Evolutionary conservation across 805 yeast species (phyloP).

Genomic region (Zygotorulaspora sp.): DNA sequence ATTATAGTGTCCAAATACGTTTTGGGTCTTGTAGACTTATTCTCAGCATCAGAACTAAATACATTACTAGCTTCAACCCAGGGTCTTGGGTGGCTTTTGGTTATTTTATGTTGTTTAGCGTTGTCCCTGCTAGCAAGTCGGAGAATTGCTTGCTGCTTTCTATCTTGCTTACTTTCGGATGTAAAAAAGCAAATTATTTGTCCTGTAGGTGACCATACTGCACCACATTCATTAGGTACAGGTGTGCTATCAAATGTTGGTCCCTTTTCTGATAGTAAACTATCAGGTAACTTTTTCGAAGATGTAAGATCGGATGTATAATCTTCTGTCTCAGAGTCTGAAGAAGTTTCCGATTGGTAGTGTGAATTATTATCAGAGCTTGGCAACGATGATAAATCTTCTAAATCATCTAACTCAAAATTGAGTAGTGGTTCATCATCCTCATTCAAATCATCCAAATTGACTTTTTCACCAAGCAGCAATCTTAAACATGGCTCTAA

Average conservation of each 20-base stretch:
- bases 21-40: conserved; percentile 27
- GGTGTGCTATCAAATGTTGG: conserved; percentile 71
- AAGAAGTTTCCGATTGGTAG: conserved; percentile 31
- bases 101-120: conserved; percentile 19
- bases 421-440: conserved; percentile 38
- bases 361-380: conserved; percentile 37
- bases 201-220: conserved; percentile 78
- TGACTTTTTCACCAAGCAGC: conserved; percentile 76
- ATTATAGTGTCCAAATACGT: conserved; percentile 33
- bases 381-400: conserved; percentile 32
- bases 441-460: conserved; percentile 36
- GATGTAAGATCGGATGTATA: conserved; percentile 29
- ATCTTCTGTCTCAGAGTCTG: conserved; percentile 41
- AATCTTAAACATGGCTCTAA: conserved; percentile 74
- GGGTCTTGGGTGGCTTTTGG: conserved; percentile 3
- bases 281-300: conserved; percentile 1
- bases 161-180: conserved; percentile 43
- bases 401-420: conserved; percentile 33
- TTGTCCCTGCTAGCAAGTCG: conserved; percentile 26
- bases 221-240: conserved; percentile 90
- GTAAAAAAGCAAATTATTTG: conserved; percentile 78
- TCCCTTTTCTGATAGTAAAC: conserved; percentile 15
- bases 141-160: conserved; percentile 36
- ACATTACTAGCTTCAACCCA: conserved; percentile 2
- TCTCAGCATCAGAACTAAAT: conserved; percentile 14